These are phyloP conservation scores for Coprinellus micaceus DNA, from an alignment of 768 basidiomycete genomes.

Conservation along the genomic window DNA sequence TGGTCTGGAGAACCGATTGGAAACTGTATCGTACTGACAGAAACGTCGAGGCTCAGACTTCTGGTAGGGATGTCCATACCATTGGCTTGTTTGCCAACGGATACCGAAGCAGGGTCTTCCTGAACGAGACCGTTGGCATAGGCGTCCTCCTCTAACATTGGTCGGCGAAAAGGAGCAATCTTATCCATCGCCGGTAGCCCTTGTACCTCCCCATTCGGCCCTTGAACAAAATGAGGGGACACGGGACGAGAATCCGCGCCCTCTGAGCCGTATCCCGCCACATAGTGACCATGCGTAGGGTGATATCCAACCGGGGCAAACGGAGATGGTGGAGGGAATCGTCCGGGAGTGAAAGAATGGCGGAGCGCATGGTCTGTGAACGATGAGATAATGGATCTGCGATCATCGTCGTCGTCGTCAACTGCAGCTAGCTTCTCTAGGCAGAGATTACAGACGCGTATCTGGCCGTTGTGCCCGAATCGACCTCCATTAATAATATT, in stretches of 20 bases:
- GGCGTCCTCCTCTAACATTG: slow-evolving; percentile 74
- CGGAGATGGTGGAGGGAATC: slow-evolving; percentile 74
- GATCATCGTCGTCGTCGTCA: slow-evolving; percentile 85
- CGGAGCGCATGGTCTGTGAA: slow-evolving; percentile 45
- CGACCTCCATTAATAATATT: slow-evolving; percentile 93
- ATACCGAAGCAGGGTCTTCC: too few relatives aligned
- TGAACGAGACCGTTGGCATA: slow-evolving; percentile 38
- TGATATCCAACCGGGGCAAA: slow-evolving; percentile 63
- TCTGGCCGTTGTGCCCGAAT: slow-evolving; percentile 92
- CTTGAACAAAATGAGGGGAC: slow-evolving; percentile 41
- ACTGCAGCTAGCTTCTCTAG: slow-evolving; percentile 87
- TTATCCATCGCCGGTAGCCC: slow-evolving; percentile 52
- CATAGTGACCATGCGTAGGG: slow-evolving; percentile 79
- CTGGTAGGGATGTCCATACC: slow-evolving; percentile 57
- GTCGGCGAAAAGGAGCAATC: slow-evolving; percentile 72
- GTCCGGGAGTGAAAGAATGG: slow-evolving; percentile 67
- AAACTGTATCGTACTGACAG: slow-evolving; percentile 75
- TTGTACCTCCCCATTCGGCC: slow-evolving; percentile 32
- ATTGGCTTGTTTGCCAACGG: slow-evolving; percentile 35
- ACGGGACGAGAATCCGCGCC: slow-evolving; percentile 52
- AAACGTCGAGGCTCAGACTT: slow-evolving; percentile 46
- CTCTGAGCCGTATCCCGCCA: slow-evolving; percentile 42
- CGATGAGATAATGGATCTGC: slow-evolving; percentile 74
- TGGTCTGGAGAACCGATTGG: slow-evolving; percentile 77
- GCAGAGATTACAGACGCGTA: slow-evolving; percentile 94